Percentiles rank a stretch among this genome's conserved stretches.
phyloP scores from a whole-genome alignment of 352 stramenopile genomes.

The Phytophthora pluvialis region DNA sequence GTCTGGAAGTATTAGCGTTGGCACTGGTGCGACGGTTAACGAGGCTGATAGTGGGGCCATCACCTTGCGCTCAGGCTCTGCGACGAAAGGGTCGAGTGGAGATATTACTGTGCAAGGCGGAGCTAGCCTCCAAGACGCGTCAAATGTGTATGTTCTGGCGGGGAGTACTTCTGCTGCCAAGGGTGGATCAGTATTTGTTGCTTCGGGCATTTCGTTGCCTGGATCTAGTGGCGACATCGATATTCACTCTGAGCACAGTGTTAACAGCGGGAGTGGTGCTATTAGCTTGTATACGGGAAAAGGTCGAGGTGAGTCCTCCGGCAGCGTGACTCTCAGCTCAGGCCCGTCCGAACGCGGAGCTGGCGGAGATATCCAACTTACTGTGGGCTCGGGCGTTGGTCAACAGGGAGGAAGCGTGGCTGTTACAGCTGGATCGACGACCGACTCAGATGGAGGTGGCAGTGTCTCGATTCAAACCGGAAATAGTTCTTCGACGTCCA shows the following conservation, averaged over 20 bases:
- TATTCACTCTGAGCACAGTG: constrained; percentile 62
- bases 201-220: constrained; percentile 52
- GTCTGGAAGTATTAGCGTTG: constrained; percentile 55
- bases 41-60: constrained; percentile 48
- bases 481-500: constrained; percentile 57
- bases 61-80: constrained; percentile 47
- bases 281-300: constrained; percentile 57
- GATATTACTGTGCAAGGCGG: constrained; percentile 63
- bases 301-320: constrained; percentile 58
- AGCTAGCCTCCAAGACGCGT: constrained; percentile 47
- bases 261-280: constrained; percentile 58
- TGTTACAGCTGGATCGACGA: constrained; percentile 53
- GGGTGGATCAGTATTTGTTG: constrained; percentile 55
- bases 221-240: constrained; percentile 66
- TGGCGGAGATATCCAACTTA: constrained; percentile 61
- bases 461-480: constrained; percentile 60
- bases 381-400: constrained; percentile 53
- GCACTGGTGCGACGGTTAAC: constrained; percentile 48
- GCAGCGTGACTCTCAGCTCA: constrained; percentile 73
- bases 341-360: constrained; percentile 55
- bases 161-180: constrained; percentile 52
- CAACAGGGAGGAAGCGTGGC: constrained; percentile 54
- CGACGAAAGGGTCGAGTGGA: constrained; percentile 53
- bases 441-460: constrained; percentile 52
- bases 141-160: constrained; percentile 57